Evolutionary conservation across 1,284 basidiomycete species (phyloP).

Genomic region (Microstroma glucosiphilum): DNA sequence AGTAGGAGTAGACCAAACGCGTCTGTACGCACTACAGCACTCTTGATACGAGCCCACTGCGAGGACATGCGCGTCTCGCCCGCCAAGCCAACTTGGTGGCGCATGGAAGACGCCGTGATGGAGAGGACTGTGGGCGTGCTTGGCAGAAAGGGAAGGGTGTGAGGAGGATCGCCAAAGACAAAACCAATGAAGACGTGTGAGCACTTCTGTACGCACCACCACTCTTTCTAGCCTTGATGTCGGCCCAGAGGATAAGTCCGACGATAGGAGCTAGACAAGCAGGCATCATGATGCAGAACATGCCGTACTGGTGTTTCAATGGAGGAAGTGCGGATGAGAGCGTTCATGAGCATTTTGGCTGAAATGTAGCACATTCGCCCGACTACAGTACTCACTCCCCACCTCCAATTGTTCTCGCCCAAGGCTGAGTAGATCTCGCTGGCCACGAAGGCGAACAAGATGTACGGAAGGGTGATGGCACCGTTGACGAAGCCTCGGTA

Average conservation of each 20-base stretch:
- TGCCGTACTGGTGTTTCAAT: slow-evolving; percentile 13
- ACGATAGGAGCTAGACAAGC: slow-evolving; percentile 28
- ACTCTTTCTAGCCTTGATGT: neutral
- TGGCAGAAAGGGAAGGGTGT: neutral
- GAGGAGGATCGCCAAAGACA: slow-evolving; percentile 29
- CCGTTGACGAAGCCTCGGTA: slow-evolving; percentile 2
- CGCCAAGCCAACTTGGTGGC: neutral
- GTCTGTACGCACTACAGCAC: neutral
- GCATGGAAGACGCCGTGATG: slow-evolving; percentile 1
- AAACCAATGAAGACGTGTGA: slow-evolving; percentile 17
- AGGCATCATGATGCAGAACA: slow-evolving; percentile 28
- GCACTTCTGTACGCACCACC: neutral
- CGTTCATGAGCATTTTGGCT: neutral
- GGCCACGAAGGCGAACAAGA: slow-evolving; percentile 5
- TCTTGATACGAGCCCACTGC: neutral
- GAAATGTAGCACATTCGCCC: neutral
- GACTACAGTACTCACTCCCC: neutral
- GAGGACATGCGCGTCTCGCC: neutral
- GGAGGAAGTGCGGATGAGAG: too few species aligned
- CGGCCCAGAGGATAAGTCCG: slow-evolving; percentile 1
- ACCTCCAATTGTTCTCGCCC: neutral
- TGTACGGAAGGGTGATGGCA: slow-evolving; percentile 4
- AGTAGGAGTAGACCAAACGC: slow-evolving; percentile 51
- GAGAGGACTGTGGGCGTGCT: neutral
- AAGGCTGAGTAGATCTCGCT: neutral